Percentiles rank a stretch among this genome's conserved stretches.
Evolutionary conservation across 768 basidiomycete species (phyloP).

Genomic region (Tubosaeta sp.): DNA sequence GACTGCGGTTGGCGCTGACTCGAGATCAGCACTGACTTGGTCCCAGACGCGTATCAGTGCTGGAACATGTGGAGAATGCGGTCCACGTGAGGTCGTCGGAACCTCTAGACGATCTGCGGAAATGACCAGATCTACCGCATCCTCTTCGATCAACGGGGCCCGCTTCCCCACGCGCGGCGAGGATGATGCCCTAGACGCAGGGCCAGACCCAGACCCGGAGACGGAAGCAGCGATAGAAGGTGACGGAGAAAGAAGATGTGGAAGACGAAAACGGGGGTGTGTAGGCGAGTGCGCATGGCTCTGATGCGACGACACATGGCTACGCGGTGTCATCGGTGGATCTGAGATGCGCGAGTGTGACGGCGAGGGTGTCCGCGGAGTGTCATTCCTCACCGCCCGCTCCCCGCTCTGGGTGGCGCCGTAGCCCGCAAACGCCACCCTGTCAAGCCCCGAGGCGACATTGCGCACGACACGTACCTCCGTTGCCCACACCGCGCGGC

Average conservation of each 20-base stretch:
- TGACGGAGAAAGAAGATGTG: constrained; percentile 5
- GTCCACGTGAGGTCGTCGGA: constrained; percentile 11
- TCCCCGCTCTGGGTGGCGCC: constrained; percentile 24
- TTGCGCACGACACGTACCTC: constrained; percentile 29
- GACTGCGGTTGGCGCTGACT: background rate
- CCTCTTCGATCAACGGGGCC: constrained; percentile 34
- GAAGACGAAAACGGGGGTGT: constrained; percentile 9
- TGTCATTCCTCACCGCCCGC: background rate
- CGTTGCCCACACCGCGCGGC: constrained; percentile 26
- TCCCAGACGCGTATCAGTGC: constrained; percentile 27
- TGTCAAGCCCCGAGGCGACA: constrained; percentile 5
- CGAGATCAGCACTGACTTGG: background rate
- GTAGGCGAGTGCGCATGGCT: constrained; percentile 1
- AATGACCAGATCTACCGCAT: constrained; percentile 88
- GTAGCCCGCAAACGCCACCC: constrained; percentile 12
- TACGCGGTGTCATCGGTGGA: constrained; percentile 4
- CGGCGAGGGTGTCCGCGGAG: constrained; percentile 8
- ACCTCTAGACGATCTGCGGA: constrained; percentile 16
- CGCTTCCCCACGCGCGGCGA: constrained; percentile 6
- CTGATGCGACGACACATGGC: constrained; percentile 11
- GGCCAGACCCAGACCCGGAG: background rate
- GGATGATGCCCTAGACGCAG: background rate
- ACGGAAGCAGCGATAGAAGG: background rate
- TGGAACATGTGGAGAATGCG: constrained; percentile 17
- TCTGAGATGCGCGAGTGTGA: constrained; percentile 5